A percentile compares a stretch with the other conserved stretches of the same genome.
These are phyloP conservation scores for Penicillium arizonense DNA, from an alignment of 495 filamentous ascomycete species.

Conservation along the genomic window DNA sequence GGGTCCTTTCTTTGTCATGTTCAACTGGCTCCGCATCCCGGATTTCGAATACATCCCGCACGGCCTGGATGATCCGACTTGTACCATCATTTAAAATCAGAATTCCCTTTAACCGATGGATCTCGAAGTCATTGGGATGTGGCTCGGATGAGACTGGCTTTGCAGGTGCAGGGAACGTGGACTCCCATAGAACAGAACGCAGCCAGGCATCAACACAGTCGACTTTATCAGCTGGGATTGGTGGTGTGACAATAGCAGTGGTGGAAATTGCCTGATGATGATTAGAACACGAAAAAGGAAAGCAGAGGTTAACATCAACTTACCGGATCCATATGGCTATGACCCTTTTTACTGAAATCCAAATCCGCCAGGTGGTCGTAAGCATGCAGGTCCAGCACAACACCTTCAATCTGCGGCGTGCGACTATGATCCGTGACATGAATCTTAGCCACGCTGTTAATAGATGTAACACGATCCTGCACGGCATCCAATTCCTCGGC, in stretches of 20 bases:
- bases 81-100: slow-evolving; percentile 59
- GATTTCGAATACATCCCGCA: slow-evolving; percentile 91
- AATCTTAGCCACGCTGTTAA: slow-evolving; percentile 88
- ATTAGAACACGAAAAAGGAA: not conserved
- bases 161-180: slow-evolving; percentile 48
- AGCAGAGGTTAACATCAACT: slow-evolving; percentile 15
- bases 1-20: slow-evolving; percentile 15
- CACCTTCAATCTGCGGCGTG: slow-evolving; percentile 77
- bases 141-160: slow-evolving; percentile 2
- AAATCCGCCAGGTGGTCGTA: slow-evolving; percentile 77
- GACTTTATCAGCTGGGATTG: slow-evolving; percentile 52
- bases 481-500: slow-evolving; percentile 63
- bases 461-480: slow-evolving; percentile 65
- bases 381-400: slow-evolving; percentile 87
- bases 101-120: slow-evolving; percentile 85
- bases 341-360: slow-evolving; percentile 63
- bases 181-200: slow-evolving; percentile 80
- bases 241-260: slow-evolving; percentile 61
- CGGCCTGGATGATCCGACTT: slow-evolving; percentile 81
- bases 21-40: slow-evolving; percentile 54
- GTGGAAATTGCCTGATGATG: slow-evolving; percentile 78
- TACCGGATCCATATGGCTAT: slow-evolving; percentile 83
- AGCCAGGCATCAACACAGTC: slow-evolving; percentile 76
- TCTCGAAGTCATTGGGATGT: slow-evolving; percentile 53
- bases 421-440: slow-evolving; percentile 75